These are phyloP conservation scores for Eragrostis tef DNA, from an alignment of 202 grass and related monocot genomes.

Conservation along the genomic window DNA sequence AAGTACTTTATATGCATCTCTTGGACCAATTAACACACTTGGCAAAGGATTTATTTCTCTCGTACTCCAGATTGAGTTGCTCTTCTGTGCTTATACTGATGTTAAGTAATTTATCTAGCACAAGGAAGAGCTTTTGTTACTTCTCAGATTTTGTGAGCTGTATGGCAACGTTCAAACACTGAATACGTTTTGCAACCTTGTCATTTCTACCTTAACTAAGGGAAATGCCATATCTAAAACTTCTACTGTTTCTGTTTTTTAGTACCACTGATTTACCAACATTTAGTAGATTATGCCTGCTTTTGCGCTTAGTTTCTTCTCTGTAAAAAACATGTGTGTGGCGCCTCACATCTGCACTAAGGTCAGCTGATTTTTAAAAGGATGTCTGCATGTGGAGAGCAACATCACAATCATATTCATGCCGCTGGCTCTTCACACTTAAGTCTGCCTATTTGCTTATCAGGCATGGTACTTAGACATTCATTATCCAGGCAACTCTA, in stretches of 20 bases:
- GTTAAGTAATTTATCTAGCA: background rate
- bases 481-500: background rate
- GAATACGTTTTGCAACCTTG: background rate
- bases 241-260: background rate
- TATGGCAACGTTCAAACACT: slow-evolving; percentile 14
- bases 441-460: slow-evolving; percentile 32
- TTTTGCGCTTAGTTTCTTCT: background rate
- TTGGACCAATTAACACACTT: background rate
- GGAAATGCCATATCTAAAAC: background rate
- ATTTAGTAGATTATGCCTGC: slow-evolving; percentile 11
- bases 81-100: background rate
- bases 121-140: slow-evolving; percentile 19
- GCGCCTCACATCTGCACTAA: background rate
- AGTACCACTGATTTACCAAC: background rate
- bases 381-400: slow-evolving; percentile 16
- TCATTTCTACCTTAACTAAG: background rate
- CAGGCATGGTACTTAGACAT: background rate
- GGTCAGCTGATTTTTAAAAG: background rate
- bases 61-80: background rate
- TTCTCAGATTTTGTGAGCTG: slow-evolving; percentile 26
- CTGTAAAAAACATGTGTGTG: background rate
- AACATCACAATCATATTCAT: background rate
- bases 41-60: slow-evolving; percentile 18
- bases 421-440: background rate
- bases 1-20: slow-evolving; percentile 1